Evolutionary conservation across 495 filamentous ascomycete genomes (phyloP), one percentile per base, ranked within the genome.

Genomic region (Parmelia sp.): DNA sequence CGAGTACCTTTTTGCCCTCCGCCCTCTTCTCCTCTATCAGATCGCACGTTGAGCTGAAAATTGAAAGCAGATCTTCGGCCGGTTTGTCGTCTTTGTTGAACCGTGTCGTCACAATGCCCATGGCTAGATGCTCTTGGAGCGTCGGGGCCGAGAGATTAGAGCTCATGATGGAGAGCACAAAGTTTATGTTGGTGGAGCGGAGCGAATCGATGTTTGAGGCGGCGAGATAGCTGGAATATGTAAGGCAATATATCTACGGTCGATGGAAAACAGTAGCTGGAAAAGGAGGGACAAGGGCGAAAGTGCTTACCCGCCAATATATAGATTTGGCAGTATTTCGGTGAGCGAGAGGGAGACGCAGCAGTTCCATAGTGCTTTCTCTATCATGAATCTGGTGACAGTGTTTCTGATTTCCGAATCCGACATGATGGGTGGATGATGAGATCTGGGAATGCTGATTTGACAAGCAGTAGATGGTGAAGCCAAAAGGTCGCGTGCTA

Each of bases 131-230:
- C 23, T 45, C 57, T 35, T 60, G 51, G 17, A 47, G 63, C 7
- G 63, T 65, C 7, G 56, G 47, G 44, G 63, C 37, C 0, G 63
- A 25, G n/a, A 65, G 63, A 5, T 65, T 36, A 31, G 36, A 59
- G 47, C 47, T 55, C 63, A 65, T 65, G n/a, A 65, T 53, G 14
- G 57, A 36, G 57, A 65, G 57, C 19, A 65, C 63, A 35, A 65
- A 60, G 23, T n/a, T 36, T n/a, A 65, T 65, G 27, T 65, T 31
- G 31, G 23, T 53, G 23, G 31, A n/a, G 31, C 35, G 45, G 12
- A 59, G 63, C 15, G 56, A 25, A 44, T 39, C 12, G 40, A 65
- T 65, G 63, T 60, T 60, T 25, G 58, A 45, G 44, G 63, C 63
- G 27, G 63, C 63, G 1, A 55, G 51, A 55, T 33, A 55, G 27